Conservation (phyloP, 768 basidiomycete species). For the Hydnum rufescens region DNA sequence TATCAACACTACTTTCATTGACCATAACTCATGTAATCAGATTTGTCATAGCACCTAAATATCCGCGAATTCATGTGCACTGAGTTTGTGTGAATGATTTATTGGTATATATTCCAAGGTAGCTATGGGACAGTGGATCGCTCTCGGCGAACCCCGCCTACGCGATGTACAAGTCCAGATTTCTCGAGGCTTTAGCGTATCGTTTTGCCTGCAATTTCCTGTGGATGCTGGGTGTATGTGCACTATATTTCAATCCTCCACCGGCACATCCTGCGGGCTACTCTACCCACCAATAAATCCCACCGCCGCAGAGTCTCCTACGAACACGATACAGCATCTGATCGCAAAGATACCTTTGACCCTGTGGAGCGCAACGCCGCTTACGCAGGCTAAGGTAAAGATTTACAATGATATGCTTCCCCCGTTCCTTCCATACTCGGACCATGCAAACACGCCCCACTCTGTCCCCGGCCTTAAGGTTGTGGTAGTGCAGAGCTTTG, state of each 20-base stretch:
- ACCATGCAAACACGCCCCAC: slow-evolving; percentile 37
- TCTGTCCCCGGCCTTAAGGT: slow-evolving; percentile 39
- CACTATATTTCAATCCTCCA: slow-evolving; percentile 35
- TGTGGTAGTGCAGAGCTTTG: slow-evolving; percentile 63
- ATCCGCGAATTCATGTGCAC: no score
- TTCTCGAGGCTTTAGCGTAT: no score
- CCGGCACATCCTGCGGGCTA: slow-evolving; percentile 26
- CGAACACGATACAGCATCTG: no score
- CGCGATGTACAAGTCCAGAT: no score
- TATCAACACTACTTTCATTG: no score
- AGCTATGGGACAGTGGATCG: no score
- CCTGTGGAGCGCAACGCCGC: neutral
- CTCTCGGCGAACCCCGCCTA: no score
- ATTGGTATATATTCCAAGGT: no score
- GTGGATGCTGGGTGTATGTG: slow-evolving; percentile 56
- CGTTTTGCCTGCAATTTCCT: slow-evolving; percentile 59
- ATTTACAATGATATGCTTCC: slow-evolving; percentile 1
- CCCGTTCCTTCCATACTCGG: slow-evolving; percentile 17
- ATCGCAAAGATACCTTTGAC: neutral
- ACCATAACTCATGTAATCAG: no score
- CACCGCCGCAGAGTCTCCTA: no score
- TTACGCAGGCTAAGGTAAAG: neutral
- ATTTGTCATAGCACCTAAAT: no score
- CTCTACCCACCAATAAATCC: slow-evolving; percentile 11
- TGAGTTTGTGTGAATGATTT: no score